phyloP scores from a whole-genome alignment of 352 stramenopile genomes.

The Pseudoperonospora humuli region DNA sequence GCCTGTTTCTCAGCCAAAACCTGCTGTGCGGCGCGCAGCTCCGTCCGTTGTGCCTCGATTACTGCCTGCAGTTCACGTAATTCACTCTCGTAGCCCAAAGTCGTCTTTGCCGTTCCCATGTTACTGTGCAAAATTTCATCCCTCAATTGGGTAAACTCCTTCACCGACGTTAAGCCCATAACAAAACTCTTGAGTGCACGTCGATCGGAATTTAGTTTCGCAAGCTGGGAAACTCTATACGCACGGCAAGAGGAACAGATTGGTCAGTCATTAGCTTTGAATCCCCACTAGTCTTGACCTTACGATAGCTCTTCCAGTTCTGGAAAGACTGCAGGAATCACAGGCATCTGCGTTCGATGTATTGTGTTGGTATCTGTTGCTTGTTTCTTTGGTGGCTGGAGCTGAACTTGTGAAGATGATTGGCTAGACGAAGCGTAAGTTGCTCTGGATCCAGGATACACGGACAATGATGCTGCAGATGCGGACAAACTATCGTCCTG shows the following conservation, averaged over 20 bases:
- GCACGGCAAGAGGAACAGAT: not conserved
- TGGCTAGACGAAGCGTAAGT: constrained; percentile 25
- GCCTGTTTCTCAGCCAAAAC: constrained; percentile 58
- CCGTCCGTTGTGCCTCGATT: constrained; percentile 36
- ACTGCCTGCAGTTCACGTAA: constrained; percentile 45
- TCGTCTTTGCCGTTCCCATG: constrained; percentile 64
- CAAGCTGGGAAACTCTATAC: constrained; percentile 42
- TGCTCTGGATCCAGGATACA: constrained; percentile 16
- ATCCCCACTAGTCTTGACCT: constrained; percentile 12
- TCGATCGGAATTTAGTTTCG: constrained; percentile 53
- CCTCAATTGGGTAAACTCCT: constrained; percentile 64
- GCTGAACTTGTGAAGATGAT: constrained; percentile 25
- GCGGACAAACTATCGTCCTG: constrained; percentile 14
- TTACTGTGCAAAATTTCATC: constrained; percentile 76
- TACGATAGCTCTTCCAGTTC: constrained; percentile 77
- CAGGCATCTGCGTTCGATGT: constrained; percentile 64
- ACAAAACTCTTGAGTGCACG: constrained; percentile 57
- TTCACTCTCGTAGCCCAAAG: constrained; percentile 45
- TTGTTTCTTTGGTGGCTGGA: constrained; percentile 26
- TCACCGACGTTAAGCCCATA: constrained; percentile 45
- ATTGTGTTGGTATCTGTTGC: constrained; percentile 28
- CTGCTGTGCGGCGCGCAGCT: constrained; percentile 47
- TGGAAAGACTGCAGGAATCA: constrained; percentile 62
- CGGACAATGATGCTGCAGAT: constrained; percentile 11
- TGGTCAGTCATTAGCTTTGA: too few species aligned